Evolutionary conservation across 768 basidiomycete species (phyloP), one percentile per base, ranked within the genome.

Genomic region (Tubosaeta sp.): DNA sequence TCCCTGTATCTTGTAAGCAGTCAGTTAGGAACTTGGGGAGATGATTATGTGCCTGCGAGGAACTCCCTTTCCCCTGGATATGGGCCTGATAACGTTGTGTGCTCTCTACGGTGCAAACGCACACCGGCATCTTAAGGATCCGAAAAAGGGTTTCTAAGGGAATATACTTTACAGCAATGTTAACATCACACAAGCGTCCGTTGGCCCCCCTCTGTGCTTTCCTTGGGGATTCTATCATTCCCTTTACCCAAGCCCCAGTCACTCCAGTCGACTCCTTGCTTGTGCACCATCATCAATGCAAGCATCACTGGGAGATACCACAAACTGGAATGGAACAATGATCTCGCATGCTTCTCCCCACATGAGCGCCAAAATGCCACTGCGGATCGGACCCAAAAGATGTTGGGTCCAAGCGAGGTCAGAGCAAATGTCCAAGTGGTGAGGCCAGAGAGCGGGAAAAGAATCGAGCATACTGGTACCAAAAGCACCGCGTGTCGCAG

Each of bases 211-310:
- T 54, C 41, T 17, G 16, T 14, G 12, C 22, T 43, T 13, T 16
- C 32, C 19, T 52, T 19, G 11, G n/a, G 11, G n/a, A 0, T 33
- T 8, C 10, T 12, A 29, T 43, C 43, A 4, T 6, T 26, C 19
- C 13, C 39, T 19, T 51, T 53, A 10, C 16, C 22, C 14, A 43
- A 26, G 3, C 46, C 29, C 84, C 85, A 87, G 42, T 79, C 71
- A 25, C 75, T 59, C 91, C 90, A 93, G 57, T 87, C 84, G 59
- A 88, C 74, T 1, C 88, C 88, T 61, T 86, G 83, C 73, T 97
- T 97, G 71, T 95, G 93, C 50, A 88, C 74, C 91, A 99, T 93
- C 89, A 95, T 93, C 59, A 98, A 74, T 3, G 84, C 92, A 55
- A 98, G 75, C 6, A 97, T 74, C 6, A 88, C 86, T 0, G 95